Conservation (phyloP, 495 filamentous ascomycete species). For the Terfezia boudieri region DNA sequence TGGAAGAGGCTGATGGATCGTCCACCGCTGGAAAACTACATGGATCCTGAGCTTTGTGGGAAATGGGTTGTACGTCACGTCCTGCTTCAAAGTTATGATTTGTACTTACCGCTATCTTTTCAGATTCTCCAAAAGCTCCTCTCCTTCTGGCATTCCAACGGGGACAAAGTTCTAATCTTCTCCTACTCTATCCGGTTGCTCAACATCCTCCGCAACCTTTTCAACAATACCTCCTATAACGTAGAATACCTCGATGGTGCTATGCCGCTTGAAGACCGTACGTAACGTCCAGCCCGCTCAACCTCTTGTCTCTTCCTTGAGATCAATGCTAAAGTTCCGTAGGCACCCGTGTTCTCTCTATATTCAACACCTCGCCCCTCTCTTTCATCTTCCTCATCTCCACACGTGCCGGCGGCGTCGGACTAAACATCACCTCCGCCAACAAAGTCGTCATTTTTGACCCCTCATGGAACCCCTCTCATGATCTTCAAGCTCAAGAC, state of each 20-base stretch:
- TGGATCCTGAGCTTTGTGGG: conserved; percentile 82
- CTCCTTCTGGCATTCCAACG: conserved; percentile 49
- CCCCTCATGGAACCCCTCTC: conserved; percentile 86
- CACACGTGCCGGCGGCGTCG: conserved; percentile 67
- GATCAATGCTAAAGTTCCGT: not conserved
- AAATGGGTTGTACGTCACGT: conserved; percentile 46
- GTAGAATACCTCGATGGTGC: conserved; percentile 77
- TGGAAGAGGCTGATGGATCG: conserved; percentile 53
- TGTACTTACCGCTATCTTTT: not conserved
- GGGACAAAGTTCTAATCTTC: conserved; percentile 81
- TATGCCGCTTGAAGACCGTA: conserved; percentile 72
- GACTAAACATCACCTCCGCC: conserved; percentile 81
- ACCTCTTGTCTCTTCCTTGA: not conserved
- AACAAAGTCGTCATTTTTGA: conserved; percentile 98
- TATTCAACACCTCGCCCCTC: conserved; percentile 72
- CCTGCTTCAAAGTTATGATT: not conserved
- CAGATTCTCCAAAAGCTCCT: conserved; percentile 65
- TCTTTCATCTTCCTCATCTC: conserved; percentile 95
- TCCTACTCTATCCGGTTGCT: conserved; percentile 71
- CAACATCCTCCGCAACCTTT: conserved; percentile 66
- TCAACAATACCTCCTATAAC: conserved; percentile 75
- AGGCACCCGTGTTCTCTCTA: conserved; percentile 44
- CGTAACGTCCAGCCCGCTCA: conserved; percentile 4
- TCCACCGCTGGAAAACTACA: conserved; percentile 59
- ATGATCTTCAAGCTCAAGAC: conserved; percentile 90